These are phyloP conservation scores for Hericium erinaceus DNA, from an alignment of 768 basidiomycete species.

Conservation along the genomic window DNA sequence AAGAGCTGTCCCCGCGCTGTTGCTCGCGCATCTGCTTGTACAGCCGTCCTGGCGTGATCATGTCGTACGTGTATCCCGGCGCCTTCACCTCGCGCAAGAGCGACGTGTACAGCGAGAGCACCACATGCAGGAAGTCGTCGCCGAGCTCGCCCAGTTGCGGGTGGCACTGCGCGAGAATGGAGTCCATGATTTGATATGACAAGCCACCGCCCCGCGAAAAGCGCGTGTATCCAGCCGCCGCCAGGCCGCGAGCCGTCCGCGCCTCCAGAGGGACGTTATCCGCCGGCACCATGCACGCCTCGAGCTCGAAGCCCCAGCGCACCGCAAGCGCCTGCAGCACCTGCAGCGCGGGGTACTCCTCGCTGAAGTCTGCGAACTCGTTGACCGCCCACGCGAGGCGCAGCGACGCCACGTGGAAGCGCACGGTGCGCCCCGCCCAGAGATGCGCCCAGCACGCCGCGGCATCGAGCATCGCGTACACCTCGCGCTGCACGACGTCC, in stretches of 20 bases:
- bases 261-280: background rate
- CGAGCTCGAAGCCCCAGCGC: conserved; percentile 10
- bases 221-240: background rate
- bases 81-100: background rate
- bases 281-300: background rate
- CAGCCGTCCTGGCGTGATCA: background rate
- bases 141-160: background rate
- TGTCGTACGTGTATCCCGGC: conserved; percentile 5
- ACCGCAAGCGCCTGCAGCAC: conserved; percentile 7
- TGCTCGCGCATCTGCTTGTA: conserved; percentile 8
- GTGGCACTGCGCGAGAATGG: conserved; percentile 1
- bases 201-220: conserved; percentile 10
- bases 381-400: conserved; percentile 11
- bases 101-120: conserved; percentile 5
- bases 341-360: conserved; percentile 4
- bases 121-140: conserved; percentile 3
- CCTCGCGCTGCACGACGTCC: conserved; percentile 5
- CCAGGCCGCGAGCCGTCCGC: background rate
- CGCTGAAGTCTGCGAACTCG: background rate
- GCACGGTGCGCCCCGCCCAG: conserved; percentile 10
- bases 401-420: conserved; percentile 5
- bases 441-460: conserved; percentile 9
- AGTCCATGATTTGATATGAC: conserved; percentile 6
- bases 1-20: background rate
- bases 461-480: conserved; percentile 12